Percentiles rank a stretch among this genome's conserved stretches.
Conservation (phyloP, 306 rosid species). For the Vigna unguiculata region DNA sequence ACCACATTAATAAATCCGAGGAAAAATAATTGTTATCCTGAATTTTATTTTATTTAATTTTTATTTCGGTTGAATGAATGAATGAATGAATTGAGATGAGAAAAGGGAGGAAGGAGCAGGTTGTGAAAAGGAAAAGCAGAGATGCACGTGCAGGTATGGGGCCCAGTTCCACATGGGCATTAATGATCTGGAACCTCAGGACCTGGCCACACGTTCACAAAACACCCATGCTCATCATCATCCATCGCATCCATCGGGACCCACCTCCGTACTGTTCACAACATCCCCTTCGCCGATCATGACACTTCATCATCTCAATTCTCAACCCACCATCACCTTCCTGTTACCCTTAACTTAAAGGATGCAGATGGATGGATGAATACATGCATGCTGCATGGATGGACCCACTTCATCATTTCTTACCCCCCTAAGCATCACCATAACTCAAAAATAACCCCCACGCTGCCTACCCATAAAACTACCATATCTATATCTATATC, state of each 20-base stretch:
- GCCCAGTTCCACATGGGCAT: constrained; percentile 86
- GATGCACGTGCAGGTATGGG: constrained; percentile 80
- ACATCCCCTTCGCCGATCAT: constrained; percentile 49
- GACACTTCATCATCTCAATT: constrained; percentile 47
- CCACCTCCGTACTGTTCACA: constrained; percentile 57
- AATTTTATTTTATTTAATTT: too few relatives aligned
- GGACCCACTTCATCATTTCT: constrained; percentile 42
- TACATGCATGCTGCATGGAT: neutral
- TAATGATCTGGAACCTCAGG: constrained; percentile 59
- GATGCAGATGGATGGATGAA: too few relatives aligned
- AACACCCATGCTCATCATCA: constrained; percentile 41
- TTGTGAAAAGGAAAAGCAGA: constrained; percentile 49
- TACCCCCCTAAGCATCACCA: constrained; percentile 11
- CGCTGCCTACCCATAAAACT: constrained; percentile 25
- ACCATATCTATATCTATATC: constrained; percentile 28
- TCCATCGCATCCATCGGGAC: constrained; percentile 54
- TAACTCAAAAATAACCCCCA: neutral
- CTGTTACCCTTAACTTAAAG: too few relatives aligned
- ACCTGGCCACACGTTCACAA: constrained; percentile 71
- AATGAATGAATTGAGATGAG: too few relatives aligned
- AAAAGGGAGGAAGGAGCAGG: constrained; percentile 43
- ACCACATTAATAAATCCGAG: neutral
- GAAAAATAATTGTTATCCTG: too few relatives aligned
- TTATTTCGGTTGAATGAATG: too few relatives aligned
- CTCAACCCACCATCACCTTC: neutral